These are phyloP conservation scores for Kalmanozyma brasiliensis DNA, from an alignment of 1,284 basidiomycete genomes.

Conservation along the genomic window DNA sequence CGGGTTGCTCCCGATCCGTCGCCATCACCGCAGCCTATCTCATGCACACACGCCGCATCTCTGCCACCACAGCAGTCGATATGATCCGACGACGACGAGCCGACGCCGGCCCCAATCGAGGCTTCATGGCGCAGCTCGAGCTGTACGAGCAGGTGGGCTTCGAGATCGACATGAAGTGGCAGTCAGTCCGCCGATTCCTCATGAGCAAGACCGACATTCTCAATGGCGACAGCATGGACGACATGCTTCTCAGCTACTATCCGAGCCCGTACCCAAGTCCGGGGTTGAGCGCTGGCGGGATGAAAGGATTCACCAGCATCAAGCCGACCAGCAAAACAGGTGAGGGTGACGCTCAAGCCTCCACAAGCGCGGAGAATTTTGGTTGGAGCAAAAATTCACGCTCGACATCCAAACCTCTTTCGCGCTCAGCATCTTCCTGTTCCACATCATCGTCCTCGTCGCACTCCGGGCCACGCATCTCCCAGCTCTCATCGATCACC, in stretches of 20 bases:
- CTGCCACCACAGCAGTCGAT: conserved; percentile 62
- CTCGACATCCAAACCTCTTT: conserved; percentile 8
- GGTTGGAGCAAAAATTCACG: conserved; percentile 5
- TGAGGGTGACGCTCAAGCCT: neutral
- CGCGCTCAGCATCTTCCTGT: conserved; percentile 16
- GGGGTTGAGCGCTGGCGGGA: conserved; percentile 19
- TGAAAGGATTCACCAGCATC: conserved; percentile 27
- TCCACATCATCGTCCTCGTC: conserved; percentile 11
- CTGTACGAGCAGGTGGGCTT: conserved; percentile 67
- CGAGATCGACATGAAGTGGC: conserved; percentile 67
- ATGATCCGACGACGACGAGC: conserved; percentile 58
- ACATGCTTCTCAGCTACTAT: conserved; percentile 67
- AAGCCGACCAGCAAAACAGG: neutral
- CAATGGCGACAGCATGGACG: conserved; percentile 56
- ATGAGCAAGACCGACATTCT: conserved; percentile 66
- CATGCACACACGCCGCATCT: conserved; percentile 63
- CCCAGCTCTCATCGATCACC: conserved; percentile 10
- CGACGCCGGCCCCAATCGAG: conserved; percentile 65
- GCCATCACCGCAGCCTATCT: conserved; percentile 68
- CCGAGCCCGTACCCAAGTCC: conserved; percentile 63
- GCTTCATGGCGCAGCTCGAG: conserved; percentile 68
- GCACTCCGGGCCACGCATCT: conserved; percentile 4
- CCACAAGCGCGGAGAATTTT: conserved; percentile 12
- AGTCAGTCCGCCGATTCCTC: conserved; percentile 67
- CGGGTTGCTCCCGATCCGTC: conserved; percentile 67